Evolutionary conservation across 2,329 filamentous ascomycete genomes (phyloP).

Genomic region (Colletotrichum sp.): DNA sequence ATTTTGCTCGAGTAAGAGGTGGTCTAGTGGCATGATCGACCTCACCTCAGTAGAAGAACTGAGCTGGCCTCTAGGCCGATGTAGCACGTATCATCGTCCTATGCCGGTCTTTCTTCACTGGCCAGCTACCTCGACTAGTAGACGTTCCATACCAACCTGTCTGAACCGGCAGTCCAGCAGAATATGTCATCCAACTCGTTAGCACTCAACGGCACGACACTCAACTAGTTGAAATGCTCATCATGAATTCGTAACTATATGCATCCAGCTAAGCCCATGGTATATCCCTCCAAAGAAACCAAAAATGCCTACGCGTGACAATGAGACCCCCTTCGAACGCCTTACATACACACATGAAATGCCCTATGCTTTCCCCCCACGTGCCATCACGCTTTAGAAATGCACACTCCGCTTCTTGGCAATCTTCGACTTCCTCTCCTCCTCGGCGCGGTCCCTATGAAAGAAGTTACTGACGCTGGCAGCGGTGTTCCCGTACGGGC

Average conservation of each 20-base stretch:
- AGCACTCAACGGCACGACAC: no score
- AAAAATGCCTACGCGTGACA: background rate
- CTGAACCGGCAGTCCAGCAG: background rate
- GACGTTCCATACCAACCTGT: background rate
- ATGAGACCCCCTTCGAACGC: background rate
- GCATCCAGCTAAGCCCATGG: background rate
- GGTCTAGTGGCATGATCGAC: no score
- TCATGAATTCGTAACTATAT: background rate
- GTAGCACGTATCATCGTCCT: background rate
- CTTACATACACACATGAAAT: background rate
- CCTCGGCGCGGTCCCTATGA: slow-evolving; percentile 38
- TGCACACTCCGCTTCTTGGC: slow-evolving; percentile 55
- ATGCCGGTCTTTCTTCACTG: background rate
- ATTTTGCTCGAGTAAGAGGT: background rate
- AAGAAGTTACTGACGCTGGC: slow-evolving; percentile 53
- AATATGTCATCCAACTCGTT: fast-evolving
- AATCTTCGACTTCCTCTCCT: slow-evolving; percentile 42
- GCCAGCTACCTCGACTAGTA: background rate
- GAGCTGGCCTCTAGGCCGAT: no score
- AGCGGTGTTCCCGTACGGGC: slow-evolving; percentile 41
- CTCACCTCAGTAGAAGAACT: no score
- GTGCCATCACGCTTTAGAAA: slow-evolving; percentile 34
- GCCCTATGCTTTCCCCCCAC: background rate
- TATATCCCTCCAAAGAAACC: background rate
- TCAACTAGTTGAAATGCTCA: background rate